Conservation (phyloP, 495 filamentous ascomycete genomes). For the Aspergillus sclerotiicarbonarius region DNA sequence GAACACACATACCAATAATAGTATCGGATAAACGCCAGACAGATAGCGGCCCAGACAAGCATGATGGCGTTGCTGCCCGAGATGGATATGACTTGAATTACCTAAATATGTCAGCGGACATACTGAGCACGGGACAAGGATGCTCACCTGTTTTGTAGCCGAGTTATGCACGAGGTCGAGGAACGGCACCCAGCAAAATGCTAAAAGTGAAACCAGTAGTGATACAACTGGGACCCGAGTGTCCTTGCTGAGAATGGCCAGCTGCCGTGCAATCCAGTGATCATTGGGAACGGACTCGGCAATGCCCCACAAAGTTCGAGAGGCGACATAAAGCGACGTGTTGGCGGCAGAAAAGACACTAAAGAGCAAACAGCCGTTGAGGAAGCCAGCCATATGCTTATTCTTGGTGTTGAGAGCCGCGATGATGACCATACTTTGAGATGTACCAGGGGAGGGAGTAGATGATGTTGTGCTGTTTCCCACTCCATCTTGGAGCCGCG, state of each 20-base stretch:
- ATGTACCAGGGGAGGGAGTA: neutral
- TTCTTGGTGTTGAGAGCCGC: neutral
- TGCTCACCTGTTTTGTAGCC: neutral
- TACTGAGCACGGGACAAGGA: neutral
- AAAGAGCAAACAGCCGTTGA: neutral
- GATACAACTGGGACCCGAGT: neutral
- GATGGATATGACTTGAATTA: neutral
- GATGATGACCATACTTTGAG: neutral
- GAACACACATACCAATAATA: neutral
- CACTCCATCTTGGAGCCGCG: neutral
- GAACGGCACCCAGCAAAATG: neutral
- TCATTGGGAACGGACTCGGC: neutral
- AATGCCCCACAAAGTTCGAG: neutral
- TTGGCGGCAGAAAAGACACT: neutral
- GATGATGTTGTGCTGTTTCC: neutral
- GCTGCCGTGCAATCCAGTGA: neutral
- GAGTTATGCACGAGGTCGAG: neutral
- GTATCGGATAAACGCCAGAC: neutral
- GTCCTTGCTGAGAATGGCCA: neutral
- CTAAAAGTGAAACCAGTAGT: neutral
- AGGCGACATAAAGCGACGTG: neutral
- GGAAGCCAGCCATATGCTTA: neutral
- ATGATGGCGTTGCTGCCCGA: neutral
- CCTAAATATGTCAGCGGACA: neutral
- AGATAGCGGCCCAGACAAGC: neutral